Base-by-base conservation (phyloP, 148 eudicot species). In the Fagopyrum homotropicum region DNA sequence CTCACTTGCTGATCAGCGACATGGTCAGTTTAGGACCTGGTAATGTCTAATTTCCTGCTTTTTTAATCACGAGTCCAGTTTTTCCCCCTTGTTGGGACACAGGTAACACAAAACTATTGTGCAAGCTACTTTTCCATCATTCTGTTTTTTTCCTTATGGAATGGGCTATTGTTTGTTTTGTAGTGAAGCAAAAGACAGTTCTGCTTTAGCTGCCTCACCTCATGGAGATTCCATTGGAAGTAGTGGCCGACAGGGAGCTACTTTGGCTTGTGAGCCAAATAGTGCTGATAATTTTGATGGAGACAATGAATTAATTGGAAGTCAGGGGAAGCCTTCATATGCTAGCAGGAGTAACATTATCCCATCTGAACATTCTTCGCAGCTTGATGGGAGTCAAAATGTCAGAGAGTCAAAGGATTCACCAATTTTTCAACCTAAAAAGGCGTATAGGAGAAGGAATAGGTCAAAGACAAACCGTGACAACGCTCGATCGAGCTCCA, bases 251-350 rank as follows among this genome's bases (percentile, higher is more conserved):
- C 85, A 81, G 75, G 92, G 87, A 77, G 85, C 80, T 74, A 84
- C 84, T 80, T 75, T 80, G 52, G 79, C 77, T 45, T 78, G 86
- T 86, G 99, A 95, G 75, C 96, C 96, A 10, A 88, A 88, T 75
- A 89, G 88, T 85, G 99, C 99, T 72, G 99, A 95, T 88, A 92
- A 92, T 82, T 88, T 95, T 80, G 92, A 95, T 79, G 96, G 90
- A 69, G 93, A 89, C 60, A 84, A 81, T 80, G 86, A 84, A 50
- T 79, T 82, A 55, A 75, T 75, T 84, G 90, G 83, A 77, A 85
- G 75, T 81, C 87, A 79, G 75, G 82, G 83, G 75, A 88, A 80
- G 63, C 76, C 82, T 46, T 44, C 50, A 66, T 88, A 81, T 75
- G 84, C 81, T 60, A 76, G 78, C 54, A 80, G 84, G 82, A 76